These are phyloP conservation scores for Endothia cerciana DNA, from an alignment of 2,329 filamentous ascomycete genomes.

Conservation along the genomic window DNA sequence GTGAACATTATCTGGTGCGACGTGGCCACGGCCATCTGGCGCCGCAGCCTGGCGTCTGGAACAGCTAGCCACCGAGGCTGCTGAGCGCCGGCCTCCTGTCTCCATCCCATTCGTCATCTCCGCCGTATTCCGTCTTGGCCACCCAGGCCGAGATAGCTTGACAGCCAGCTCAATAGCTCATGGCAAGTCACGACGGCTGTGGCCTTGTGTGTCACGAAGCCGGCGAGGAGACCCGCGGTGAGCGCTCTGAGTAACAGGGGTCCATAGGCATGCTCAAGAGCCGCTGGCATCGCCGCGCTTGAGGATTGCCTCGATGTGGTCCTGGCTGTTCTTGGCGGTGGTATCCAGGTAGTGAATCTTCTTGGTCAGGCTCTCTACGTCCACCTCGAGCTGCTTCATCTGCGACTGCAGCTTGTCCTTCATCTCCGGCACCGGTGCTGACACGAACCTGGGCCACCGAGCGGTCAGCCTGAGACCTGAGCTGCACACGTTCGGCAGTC, in stretches of 20 bases:
- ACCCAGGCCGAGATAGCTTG: not conserved
- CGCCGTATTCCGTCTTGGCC: not conserved
- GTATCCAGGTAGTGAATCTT: slow-evolving; percentile 92
- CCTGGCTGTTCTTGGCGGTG: slow-evolving; percentile 90
- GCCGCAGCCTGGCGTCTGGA: not conserved
- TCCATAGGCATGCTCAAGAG: slow-evolving; percentile 23
- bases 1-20: slow-evolving; percentile 1
- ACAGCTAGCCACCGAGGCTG: slow-evolving; percentile 1
- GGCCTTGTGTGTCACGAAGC: not conserved
- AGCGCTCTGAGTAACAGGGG: not conserved
- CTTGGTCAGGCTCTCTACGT: slow-evolving; percentile 82
- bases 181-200: not conserved
- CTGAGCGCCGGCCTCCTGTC: slow-evolving; percentile 3
- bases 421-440: slow-evolving; percentile 72
- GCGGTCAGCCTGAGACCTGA: slow-evolving; percentile 6
- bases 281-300: slow-evolving; percentile 51
- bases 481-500: slow-evolving; percentile 6
- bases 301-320: slow-evolving; percentile 89
- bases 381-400: slow-evolving; percentile 73
- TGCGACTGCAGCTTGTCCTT: slow-evolving; percentile 77
- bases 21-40: not conserved
- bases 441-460: slow-evolving; percentile 73
- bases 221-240: slow-evolving; percentile 6
- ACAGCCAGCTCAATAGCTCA: slow-evolving; percentile 3
- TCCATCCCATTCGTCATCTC: not conserved